These are phyloP conservation scores for Ceratocystis cubensis DNA, from an alignment of 2,329 filamentous ascomycete species.

Conservation along the genomic window DNA sequence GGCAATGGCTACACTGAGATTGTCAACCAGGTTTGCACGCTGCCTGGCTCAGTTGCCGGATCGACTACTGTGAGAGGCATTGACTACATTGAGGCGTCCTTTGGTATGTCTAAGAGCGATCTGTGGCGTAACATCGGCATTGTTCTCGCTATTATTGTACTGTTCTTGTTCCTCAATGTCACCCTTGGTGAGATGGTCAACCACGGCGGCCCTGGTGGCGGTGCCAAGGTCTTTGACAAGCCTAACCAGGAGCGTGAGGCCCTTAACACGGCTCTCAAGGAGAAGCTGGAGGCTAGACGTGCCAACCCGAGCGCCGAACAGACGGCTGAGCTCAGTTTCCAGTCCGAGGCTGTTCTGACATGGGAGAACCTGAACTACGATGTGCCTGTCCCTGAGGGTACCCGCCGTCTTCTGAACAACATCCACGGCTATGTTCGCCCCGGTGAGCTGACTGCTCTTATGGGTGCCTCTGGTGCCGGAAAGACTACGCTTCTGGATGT, in stretches of 20 bases:
- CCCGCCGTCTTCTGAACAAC: conserved; percentile 42
- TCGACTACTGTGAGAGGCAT: conserved; percentile 50
- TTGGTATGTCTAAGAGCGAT: conserved; percentile 52
- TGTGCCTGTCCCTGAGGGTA: conserved; percentile 46
- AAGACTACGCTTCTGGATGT: conserved; percentile 80
- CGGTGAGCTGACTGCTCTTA: conserved; percentile 63
- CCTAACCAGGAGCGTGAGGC: conserved; percentile 54
- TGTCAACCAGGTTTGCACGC: conserved; percentile 66
- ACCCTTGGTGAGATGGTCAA: conserved; percentile 66
- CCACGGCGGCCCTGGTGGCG: conserved; percentile 62
- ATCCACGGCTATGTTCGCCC: conserved; percentile 61
- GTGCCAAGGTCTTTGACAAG: conserved; percentile 64
- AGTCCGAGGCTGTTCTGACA: conserved; percentile 58
- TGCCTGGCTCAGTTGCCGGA: conserved; percentile 58
- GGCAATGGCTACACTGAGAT: conserved; percentile 60
- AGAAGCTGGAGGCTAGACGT: conserved; percentile 46
- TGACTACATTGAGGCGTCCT: conserved; percentile 56
- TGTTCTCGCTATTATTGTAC: conserved; percentile 59
- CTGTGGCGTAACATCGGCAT: conserved; percentile 81
- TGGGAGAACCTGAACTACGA: conserved; percentile 79
- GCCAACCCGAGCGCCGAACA: conserved; percentile 30
- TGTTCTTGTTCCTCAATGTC: conserved; percentile 65
- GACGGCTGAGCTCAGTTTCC: conserved; percentile 41
- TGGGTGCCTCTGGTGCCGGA: conserved; percentile 75
- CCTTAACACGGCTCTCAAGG: conserved; percentile 50